A percentile compares a stretch with the other conserved stretches of the same genome.
Evolutionary conservation across 257 asterid species (phyloP).

Genomic region (Marsdenia floribunda): DNA sequence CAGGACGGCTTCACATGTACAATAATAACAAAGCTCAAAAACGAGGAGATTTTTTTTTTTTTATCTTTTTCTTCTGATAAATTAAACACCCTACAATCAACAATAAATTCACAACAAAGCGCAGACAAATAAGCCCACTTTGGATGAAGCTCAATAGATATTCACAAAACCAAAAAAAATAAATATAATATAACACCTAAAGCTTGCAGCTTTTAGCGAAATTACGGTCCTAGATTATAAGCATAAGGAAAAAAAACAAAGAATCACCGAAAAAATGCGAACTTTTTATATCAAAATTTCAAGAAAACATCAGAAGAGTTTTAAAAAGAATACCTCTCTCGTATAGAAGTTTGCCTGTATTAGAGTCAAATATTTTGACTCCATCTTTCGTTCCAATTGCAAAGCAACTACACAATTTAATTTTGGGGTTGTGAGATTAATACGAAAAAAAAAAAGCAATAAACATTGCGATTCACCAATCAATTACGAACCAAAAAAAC

Average conservation of each 20-base stretch:
- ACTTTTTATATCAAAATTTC: neutral
- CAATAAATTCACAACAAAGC: neutral
- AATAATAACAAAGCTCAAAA: neutral
- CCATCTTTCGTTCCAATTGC: constrained; percentile 81
- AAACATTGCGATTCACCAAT: neutral
- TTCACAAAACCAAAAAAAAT: neutral
- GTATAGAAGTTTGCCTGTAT: constrained; percentile 72
- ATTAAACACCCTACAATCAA: neutral
- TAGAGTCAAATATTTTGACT: constrained; percentile 65
- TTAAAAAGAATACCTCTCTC: constrained; percentile 48
- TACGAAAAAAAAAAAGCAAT: neutral
- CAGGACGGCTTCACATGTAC: neutral
- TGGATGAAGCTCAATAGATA: neutral
- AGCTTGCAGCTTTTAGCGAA: neutral
- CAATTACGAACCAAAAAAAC: neutral
- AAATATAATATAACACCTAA: neutral
- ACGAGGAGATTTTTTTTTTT: neutral
- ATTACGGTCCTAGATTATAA: neutral
- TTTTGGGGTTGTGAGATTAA: neutral
- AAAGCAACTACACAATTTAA: constrained; percentile 49
- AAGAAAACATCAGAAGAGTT: no score
- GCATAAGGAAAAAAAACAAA: neutral
- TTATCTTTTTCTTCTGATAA: no score
- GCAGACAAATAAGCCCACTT: neutral
- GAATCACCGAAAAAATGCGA: neutral